Evolutionary conservation across 345 rosid species (phyloP).

Genomic region (Cardamine occulta): DNA sequence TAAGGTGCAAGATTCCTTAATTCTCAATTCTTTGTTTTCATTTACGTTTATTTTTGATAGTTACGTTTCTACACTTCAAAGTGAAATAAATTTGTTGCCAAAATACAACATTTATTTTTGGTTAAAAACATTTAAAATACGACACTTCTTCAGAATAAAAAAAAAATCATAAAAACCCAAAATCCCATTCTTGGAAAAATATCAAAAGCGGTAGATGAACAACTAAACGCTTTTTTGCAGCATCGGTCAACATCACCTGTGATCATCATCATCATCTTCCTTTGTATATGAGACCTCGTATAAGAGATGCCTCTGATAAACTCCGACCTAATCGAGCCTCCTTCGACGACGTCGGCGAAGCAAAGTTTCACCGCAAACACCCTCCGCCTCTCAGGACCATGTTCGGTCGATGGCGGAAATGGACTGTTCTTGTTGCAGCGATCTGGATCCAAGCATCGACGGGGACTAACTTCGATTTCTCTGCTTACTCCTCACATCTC

Average conservation of each 20-base stretch:
- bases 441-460: slow-evolving; percentile 82
- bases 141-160: neutral
- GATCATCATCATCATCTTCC: neutral
- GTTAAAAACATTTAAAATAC: neutral
- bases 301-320: slow-evolving; percentile 41
- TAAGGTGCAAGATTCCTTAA: slow-evolving; percentile 13
- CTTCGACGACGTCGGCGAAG: slow-evolving; percentile 33
- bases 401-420: slow-evolving; percentile 66
- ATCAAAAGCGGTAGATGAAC: slow-evolving; percentile 32
- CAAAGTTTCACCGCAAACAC: slow-evolving; percentile 39
- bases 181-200: neutral
- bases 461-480: slow-evolving; percentile 86
- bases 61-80: slow-evolving; percentile 6
- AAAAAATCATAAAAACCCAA: neutral
- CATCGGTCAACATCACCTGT: slow-evolving; percentile 41
- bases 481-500: slow-evolving; percentile 62
- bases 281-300: slow-evolving; percentile 46
- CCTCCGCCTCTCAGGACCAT: slow-evolving; percentile 45
- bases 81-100: neutral
- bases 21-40: neutral
- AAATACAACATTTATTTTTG: neutral
- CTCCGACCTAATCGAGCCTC: slow-evolving; percentile 33
- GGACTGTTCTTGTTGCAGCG: slow-evolving; percentile 66
- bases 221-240: slow-evolving; percentile 11
- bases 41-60: neutral